Evolutionary conservation across 202 grass and related monocot genomes (phyloP).

Genomic region (Zizania palustris): DNA sequence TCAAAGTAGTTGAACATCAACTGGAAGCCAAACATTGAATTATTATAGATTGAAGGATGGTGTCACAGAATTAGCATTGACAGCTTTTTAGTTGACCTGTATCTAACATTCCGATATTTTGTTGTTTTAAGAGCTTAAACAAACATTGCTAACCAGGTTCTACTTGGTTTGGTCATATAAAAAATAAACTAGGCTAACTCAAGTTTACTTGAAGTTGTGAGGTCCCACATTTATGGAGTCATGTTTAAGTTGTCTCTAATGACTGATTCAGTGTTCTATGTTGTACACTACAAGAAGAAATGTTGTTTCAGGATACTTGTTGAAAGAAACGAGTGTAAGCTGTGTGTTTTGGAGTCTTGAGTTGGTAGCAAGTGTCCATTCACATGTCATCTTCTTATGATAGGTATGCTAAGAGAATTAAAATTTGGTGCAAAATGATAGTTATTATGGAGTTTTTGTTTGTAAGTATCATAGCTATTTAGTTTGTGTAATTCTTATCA

Average conservation of each 20-base stretch:
- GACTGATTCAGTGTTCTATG: conserved; percentile 11
- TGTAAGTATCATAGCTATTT: neutral
- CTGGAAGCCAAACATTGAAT: neutral
- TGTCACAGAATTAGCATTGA: neutral
- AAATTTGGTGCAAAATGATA: conserved; percentile 15
- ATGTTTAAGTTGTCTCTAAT: neutral
- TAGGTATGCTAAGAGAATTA: conserved; percentile 38
- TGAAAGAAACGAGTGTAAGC: conserved; percentile 8
- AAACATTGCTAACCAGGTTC: neutral
- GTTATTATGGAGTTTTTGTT: neutral
- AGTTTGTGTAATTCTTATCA: neutral
- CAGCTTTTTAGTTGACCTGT: neutral
- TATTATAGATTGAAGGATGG: neutral
- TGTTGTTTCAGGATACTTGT: conserved; percentile 1
- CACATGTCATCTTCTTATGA: conserved; percentile 7
- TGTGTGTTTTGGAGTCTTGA: conserved; percentile 39
- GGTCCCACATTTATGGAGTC: conserved; percentile 9
- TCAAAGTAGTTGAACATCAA: neutral
- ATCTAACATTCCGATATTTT: neutral
- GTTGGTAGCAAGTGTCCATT: conserved; percentile 35
- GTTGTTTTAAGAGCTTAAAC: conserved; percentile 12
- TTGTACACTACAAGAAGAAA: conserved; percentile 36
- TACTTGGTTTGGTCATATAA: conserved; percentile 12
- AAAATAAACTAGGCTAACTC: neutral
- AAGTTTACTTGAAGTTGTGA: conserved; percentile 23